Evolutionary conservation across 768 basidiomycete species (phyloP).

Genomic region (Mrakia frigida): DNA sequence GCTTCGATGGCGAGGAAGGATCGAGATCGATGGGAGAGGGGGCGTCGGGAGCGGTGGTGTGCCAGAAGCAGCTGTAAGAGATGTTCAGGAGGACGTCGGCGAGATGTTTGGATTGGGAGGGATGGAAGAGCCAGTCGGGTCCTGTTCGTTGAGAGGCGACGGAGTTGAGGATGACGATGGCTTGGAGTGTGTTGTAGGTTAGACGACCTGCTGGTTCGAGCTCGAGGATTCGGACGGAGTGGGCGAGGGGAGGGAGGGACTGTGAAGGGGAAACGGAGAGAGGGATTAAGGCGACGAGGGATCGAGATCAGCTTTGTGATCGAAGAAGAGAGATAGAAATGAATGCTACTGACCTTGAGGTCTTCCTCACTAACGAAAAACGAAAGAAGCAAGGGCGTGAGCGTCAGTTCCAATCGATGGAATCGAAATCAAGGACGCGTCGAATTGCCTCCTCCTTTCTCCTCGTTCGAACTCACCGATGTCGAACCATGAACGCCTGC

Average conservation of each 20-base stretch:
- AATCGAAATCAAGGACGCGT: not conserved
- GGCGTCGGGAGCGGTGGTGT: not conserved
- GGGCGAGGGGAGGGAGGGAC: not conserved
- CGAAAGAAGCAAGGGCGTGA: not conserved
- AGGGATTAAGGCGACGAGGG: not conserved
- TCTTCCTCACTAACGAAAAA: not conserved
- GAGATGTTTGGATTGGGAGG: not conserved
- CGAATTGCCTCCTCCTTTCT: not conserved
- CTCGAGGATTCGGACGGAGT: not conserved
- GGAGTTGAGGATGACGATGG: constrained; percentile 12
- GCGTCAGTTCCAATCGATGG: not conserved
- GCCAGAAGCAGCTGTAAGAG: constrained; percentile 6
- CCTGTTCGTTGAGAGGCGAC: not conserved
- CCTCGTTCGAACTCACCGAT: not conserved
- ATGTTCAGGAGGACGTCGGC: constrained; percentile 7
- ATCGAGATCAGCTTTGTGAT: not conserved
- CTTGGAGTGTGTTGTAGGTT: constrained; percentile 11
- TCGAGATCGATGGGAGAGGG: not conserved
- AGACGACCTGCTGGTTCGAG: not conserved
- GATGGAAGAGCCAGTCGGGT: constrained; percentile 1
- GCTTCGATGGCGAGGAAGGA: not conserved
- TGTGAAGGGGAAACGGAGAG: not conserved
- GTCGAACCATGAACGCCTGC: constrained; percentile 9
- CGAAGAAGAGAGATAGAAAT: not conserved
- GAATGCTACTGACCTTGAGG: not conserved